Conservation (phyloP, 2,329 filamentous ascomycete genomes). For the Grosmannia serpens region DNA sequence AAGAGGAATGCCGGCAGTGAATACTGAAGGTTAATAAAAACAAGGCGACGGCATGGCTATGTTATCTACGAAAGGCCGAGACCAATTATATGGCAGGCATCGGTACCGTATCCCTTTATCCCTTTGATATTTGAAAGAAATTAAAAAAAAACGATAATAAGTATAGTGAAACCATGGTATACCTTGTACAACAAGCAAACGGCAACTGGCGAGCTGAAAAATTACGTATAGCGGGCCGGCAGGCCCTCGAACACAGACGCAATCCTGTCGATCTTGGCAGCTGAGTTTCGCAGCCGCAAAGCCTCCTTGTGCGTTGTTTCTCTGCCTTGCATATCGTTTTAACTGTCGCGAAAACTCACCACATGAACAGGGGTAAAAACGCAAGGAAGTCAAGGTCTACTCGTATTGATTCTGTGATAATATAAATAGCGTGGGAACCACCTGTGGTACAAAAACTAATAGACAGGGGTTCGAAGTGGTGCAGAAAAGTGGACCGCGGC, state of each 20-base stretch:
- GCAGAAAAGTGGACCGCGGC: not conserved
- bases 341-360: not conserved
- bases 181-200: not conserved
- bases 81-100: not conserved
- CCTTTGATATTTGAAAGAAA: not conserved
- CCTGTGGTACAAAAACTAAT: not conserved
- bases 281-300: not conserved
- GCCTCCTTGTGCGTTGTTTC: not conserved
- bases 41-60: not conserved
- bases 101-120: not conserved
- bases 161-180: not conserved
- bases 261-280: not conserved
- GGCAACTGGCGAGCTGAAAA: not conserved
- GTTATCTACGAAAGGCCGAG: not conserved
- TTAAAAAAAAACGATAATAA: not conserved
- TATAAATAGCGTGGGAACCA: not conserved
- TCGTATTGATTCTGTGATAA: not conserved
- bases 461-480: not conserved
- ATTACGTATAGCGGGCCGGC: not conserved
- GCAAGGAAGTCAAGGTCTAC: not conserved
- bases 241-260: not conserved
- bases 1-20: not conserved
- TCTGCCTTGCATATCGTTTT: not conserved
- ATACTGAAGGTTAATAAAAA: no score
- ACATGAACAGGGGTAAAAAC: not conserved